A percentile compares a stretch with the other conserved stretches of the same genome.
Evolutionary conservation across 2,329 filamentous ascomycete species (phyloP).

Genomic region (Leptographium galeiforme): DNA sequence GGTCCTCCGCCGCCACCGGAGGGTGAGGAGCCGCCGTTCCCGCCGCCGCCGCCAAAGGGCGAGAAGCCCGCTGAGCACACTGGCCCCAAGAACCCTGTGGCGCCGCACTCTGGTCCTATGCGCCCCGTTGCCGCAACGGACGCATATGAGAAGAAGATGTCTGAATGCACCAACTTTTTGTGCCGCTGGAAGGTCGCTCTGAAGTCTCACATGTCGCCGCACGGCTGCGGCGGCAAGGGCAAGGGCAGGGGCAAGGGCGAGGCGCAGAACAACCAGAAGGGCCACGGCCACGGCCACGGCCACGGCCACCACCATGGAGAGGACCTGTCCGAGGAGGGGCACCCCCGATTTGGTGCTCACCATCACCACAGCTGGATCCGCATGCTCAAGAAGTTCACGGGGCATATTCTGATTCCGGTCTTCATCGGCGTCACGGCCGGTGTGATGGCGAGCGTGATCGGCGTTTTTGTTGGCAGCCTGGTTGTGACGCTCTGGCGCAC

Average conservation of each 20-base stretch:
- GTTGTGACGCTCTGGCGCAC: slow-evolving; percentile 43
- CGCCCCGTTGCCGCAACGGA: not conserved
- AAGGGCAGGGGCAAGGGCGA: slow-evolving; percentile 1
- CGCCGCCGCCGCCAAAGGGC: not conserved
- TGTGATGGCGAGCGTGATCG: slow-evolving; percentile 51
- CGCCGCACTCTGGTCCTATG: not conserved
- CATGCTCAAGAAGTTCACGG: slow-evolving; percentile 40
- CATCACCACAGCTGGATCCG: slow-evolving; percentile 27
- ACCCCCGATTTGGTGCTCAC: slow-evolving; percentile 10
- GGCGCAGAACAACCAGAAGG: not conserved
- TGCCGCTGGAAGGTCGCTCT: slow-evolving; percentile 43
- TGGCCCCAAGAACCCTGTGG: not conserved
- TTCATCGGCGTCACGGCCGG: slow-evolving; percentile 56
- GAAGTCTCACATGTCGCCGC: slow-evolving; percentile 25
- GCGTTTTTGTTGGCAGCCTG: slow-evolving; percentile 51
- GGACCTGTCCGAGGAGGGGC: slow-evolving; percentile 7
- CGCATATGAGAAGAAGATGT: slow-evolving; percentile 14
- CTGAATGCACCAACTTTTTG: slow-evolving; percentile 29
- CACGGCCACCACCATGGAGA: slow-evolving; percentile 10
- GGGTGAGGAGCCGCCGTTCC: not conserved
- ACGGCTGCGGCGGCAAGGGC: slow-evolving; percentile 23
- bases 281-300: slow-evolving; percentile 12
- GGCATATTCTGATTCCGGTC: slow-evolving; percentile 54
- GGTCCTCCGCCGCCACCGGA: not conserved
- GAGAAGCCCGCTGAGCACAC: not conserved